A percentile compares a stretch with the other conserved stretches of the same genome.
phyloP scores from a whole-genome alignment of 148 eudicot species.

The Rhododendron vialii region DNA sequence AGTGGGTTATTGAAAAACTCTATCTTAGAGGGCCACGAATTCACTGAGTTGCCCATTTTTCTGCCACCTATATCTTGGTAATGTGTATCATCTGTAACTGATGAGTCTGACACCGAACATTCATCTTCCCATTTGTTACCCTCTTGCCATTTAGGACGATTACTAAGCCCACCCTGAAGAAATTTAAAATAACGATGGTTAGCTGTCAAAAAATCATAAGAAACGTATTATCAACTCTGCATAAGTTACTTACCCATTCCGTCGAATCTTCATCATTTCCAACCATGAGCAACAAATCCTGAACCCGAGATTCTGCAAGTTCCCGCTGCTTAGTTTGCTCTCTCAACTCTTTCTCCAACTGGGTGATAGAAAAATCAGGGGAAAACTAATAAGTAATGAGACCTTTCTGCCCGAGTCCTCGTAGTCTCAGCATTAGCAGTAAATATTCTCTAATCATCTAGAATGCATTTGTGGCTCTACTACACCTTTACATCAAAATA shows the following conservation, averaged over 20 bases:
- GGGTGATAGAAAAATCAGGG: slow-evolving; percentile 4
- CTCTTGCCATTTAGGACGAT: slow-evolving; percentile 24
- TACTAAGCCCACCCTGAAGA: slow-evolving; percentile 20
- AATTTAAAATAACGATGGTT: not conserved
- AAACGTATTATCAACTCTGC: not conserved
- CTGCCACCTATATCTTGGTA: slow-evolving; percentile 32
- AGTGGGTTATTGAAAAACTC: slow-evolving; percentile 18
- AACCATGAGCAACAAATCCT: slow-evolving; percentile 49
- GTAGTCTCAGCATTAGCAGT: not conserved
- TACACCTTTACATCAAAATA: not conserved
- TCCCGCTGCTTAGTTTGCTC: slow-evolving; percentile 73
- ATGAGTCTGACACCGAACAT: slow-evolving; percentile 51
- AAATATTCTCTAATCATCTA: not conserved
- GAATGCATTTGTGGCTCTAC: not conserved
- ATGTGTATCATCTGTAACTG: slow-evolving; percentile 20
- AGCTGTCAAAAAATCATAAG: not conserved
- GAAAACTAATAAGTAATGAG: not conserved
- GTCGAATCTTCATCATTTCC: slow-evolving; percentile 28
- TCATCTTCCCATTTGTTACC: slow-evolving; percentile 44
- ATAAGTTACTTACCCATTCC: slow-evolving; percentile 25
- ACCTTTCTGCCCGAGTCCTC: not conserved
- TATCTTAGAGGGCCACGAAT: slow-evolving; percentile 30
- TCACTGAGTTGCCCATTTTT: slow-evolving; percentile 24
- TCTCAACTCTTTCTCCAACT: slow-evolving; percentile 86
- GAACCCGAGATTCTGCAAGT: slow-evolving; percentile 62